Percentiles rank a stretch among this genome's conserved stretches.
phyloP scores from a whole-genome alignment of 73 alveolate genomes.

The Symbiodinium pilosum region DNA sequence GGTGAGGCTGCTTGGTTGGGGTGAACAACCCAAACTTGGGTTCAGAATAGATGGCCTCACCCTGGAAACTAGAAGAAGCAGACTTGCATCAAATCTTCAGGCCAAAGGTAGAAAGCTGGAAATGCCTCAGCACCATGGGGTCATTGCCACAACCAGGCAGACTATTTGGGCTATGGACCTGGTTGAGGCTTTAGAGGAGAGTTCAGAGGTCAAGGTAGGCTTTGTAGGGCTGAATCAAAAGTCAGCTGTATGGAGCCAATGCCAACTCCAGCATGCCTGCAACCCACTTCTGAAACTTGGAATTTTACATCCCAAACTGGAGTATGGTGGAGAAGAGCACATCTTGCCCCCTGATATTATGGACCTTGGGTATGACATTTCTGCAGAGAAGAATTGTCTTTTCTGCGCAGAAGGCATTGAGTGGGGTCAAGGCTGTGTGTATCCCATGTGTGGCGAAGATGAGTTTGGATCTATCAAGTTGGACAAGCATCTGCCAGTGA shows the following conservation, averaged over 20 bases:
- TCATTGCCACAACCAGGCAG: constrained; percentile 7
- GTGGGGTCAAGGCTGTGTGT: background rate
- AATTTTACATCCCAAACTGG: background rate
- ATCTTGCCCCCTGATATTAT: background rate
- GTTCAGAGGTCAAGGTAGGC: background rate
- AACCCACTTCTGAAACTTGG: background rate
- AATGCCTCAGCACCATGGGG: background rate
- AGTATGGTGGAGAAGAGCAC: background rate
- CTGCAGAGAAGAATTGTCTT: too few relatives aligned
- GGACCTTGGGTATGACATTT: background rate
- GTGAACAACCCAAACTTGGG: background rate
- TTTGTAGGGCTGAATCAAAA: background rate
- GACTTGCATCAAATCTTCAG: background rate
- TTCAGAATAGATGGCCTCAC: background rate
- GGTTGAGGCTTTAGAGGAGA: background rate
- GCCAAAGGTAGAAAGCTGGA: background rate
- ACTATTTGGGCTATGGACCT: background rate
- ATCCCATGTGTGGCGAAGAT: background rate
- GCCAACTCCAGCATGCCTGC: background rate
- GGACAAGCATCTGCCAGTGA: background rate
- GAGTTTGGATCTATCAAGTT: background rate
- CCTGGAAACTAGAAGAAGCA: background rate
- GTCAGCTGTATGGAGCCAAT: background rate
- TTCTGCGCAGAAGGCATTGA: background rate
- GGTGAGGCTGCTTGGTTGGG: background rate